Base-by-base conservation (phyloP, 495 filamentous ascomycete species). In the Staphylotrichum tortipilum region DNA sequence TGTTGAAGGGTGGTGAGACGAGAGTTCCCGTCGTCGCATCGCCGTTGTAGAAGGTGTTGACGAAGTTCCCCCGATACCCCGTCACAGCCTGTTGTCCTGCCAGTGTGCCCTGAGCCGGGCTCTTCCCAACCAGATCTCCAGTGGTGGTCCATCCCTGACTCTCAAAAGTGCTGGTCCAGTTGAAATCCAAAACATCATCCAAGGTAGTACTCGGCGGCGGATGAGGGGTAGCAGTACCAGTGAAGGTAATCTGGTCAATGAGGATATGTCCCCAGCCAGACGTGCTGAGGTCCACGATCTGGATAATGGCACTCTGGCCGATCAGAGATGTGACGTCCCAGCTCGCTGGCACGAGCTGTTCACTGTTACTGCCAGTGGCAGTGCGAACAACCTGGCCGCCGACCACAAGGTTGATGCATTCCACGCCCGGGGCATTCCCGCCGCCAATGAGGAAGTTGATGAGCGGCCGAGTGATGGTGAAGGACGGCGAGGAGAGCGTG, bases 401-500 rank as follows among this genome's bases (percentile, higher is more conserved):
- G 37, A 39, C 18, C 10, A 3, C 24, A 2, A 39, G 21, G 37
- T 39, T 39, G 19, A 39, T 39, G 37, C 37, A 39, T 23, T 39
- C 19, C 8, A 8, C 19, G 37, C 37, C 37, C 14, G 37, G 37
- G 18, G 37, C 37, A 19, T 39, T 39, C 15, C 37, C 37, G 37
- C 37, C 37, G 19, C 37, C 37, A 39, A 39, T 39, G 37, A 39
- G 37, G 37, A 39, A 39, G 19, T 39, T 39, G 37, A 39, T 39
- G 5, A 39, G 19, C 37, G 19, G 19, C 19, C 37, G 37, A 24
- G 37, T 23, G 37, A 39, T 39, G 9, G 37, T 39, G 19, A 39
- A 39, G 37, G 38, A 12, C 38, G 38, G 38, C 22, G 38, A 40
- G 38, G 38, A 24, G 38, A 40, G 38, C 21, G 38, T 40, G 10